Conservation (phyloP, 1,139 yeast species). For the Pichia sp. region DNA sequence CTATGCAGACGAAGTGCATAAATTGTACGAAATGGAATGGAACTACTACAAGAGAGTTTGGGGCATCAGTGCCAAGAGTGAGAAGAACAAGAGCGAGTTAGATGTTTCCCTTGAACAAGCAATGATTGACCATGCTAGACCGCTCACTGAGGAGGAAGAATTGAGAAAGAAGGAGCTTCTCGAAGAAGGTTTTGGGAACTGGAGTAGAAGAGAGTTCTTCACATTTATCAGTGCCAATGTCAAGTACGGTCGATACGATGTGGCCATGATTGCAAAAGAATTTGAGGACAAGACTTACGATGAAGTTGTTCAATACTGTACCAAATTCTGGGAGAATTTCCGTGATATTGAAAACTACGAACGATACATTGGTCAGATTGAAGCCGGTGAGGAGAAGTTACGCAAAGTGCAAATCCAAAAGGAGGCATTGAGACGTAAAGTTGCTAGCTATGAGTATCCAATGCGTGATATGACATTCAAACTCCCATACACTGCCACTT, state of each 20-base stretch:
- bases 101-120: constrained; percentile 54
- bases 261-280: constrained; percentile 54
- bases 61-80: constrained; percentile 40
- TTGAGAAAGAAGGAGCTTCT: constrained; percentile 46
- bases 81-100: constrained; percentile 38
- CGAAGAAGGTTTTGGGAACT: constrained; percentile 51
- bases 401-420: constrained; percentile 49
- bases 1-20: constrained; percentile 53
- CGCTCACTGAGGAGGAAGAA: constrained; percentile 64
- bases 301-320: constrained; percentile 60
- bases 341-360: constrained; percentile 69
- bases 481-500: constrained; percentile 33
- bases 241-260: constrained; percentile 63
- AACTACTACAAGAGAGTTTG: constrained; percentile 48
- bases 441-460: constrained; percentile 51
- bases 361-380: constrained; percentile 57
- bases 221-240: constrained; percentile 55
- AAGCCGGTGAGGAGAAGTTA: constrained; percentile 69
- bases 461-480: constrained; percentile 55
- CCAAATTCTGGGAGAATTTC: constrained; percentile 59
- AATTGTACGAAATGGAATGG: constrained; percentile 60
- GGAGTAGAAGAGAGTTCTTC: constrained; percentile 69
- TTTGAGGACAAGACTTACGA: constrained; percentile 61
- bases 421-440: constrained; percentile 58
- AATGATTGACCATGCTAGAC: constrained; percentile 57